These are phyloP conservation scores for Halteria grandinella DNA, from an alignment of 73 alveolate genomes.

Conservation along the genomic window DNA sequence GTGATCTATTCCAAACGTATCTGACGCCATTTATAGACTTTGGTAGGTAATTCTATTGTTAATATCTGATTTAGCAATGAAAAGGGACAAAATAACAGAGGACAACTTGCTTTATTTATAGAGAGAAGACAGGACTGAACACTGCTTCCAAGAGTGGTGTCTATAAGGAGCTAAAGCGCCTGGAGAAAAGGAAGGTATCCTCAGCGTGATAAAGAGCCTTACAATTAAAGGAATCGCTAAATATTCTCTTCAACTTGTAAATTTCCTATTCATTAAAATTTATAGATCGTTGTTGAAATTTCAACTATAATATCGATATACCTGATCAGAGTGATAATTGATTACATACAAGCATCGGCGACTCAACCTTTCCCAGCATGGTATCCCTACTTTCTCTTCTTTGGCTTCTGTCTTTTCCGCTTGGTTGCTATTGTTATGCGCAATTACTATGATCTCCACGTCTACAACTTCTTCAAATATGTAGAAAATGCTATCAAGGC, in stretches of 20 bases:
- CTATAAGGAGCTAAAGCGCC: not conserved
- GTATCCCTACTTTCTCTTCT: not conserved
- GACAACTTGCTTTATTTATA: constrained; percentile 7
- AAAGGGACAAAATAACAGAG: not conserved
- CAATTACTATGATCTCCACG: constrained; percentile 53
- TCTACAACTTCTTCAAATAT: constrained; percentile 30
- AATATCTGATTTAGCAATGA: constrained; percentile 18
- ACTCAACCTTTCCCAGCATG: not conserved
- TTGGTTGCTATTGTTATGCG: not conserved
- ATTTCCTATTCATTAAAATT: not conserved
- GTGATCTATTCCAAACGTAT: constrained; percentile 23
- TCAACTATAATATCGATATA: constrained; percentile 22
- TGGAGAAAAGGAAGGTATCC: not conserved
- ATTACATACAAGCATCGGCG: not conserved
- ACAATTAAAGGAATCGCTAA: constrained; percentile 23
- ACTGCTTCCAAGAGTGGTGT: constrained; percentile 20
- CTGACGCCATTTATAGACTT: constrained; percentile 10
- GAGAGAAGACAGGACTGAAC: constrained; percentile 9
- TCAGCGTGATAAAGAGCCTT: constrained; percentile 19
- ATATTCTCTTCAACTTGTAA: constrained; percentile 13
- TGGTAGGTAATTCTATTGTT: constrained; percentile 4
- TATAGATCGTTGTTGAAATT: constrained; percentile 18
- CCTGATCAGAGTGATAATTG: constrained; percentile 32
- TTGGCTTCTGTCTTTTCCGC: constrained; percentile 1
- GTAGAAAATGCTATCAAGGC: constrained; percentile 39